Base-by-base conservation (phyloP, 2,329 filamentous ascomycete genomes). In the Apiospora malaysiana region DNA sequence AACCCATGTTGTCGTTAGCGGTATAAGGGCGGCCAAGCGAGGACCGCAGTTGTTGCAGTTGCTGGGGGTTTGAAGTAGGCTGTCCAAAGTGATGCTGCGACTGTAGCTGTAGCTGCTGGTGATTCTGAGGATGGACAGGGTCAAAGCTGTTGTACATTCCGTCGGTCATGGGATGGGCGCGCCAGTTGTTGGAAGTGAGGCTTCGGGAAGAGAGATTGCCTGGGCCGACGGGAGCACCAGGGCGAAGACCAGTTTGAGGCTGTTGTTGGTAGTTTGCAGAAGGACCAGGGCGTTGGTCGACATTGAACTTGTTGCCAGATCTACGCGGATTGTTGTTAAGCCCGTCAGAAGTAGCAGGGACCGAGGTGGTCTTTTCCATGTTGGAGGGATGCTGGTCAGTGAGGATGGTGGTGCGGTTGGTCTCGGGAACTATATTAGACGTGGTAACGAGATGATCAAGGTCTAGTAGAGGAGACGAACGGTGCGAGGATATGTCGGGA, bases 131-230 rank as follows among this genome's bases (percentile, higher is more conserved):
- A n/a, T 43, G 25, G 46, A 14, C 21, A 46, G 10, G n/a, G 46
- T 47, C 46, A 21, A 46, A 23, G 67, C 14, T 49, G 66, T 32
- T 37, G 67, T 68, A 68, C 67, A 49, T 66, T 37, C 40, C 70
- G 43, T 73, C 63, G 43, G 47, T 45, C 42, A 63, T 73, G 71
- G 71, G 21, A 47, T 77, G 75, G 25, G 74, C 27, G 70, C 78
- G 72, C 78, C 78, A 79, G 77, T 80, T 80, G 71, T 74, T 70
- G 21, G 78, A 79, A 66, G 74, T 73, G 69, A 78, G 71, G 71
- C 75, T 72, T 45, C 78, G 75, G 42, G 73, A 45, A 45, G 69
- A 27, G 56, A 63, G 56, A 63, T 63, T 63, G 12, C 18, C 59
- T 27, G 68, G 21, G 23, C 49, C 14, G 68, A 70, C 32, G 70